Conservation (phyloP, 345 rosid genomes). For the Citrus trifoliata region DNA sequence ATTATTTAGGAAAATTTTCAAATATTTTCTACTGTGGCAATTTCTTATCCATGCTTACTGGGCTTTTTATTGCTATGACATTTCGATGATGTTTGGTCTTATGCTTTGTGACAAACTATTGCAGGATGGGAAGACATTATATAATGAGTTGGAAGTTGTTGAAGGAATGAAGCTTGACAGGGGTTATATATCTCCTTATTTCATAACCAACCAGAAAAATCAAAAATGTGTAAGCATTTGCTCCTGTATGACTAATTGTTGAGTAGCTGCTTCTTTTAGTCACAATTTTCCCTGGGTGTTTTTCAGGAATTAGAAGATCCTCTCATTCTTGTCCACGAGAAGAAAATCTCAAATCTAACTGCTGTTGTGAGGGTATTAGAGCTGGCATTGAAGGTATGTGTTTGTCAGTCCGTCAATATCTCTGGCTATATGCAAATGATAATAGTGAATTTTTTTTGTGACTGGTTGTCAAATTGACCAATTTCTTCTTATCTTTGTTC, state of each 20-base stretch:
- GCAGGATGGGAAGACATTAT: slow-evolving; percentile 94
- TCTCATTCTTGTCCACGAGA: slow-evolving; percentile 91
- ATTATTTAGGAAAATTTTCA: not conserved
- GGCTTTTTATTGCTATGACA: not conserved
- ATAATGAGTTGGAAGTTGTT: slow-evolving; percentile 90
- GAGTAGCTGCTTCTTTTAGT: not conserved
- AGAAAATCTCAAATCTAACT: slow-evolving; percentile 76
- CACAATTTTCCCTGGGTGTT: not conserved
- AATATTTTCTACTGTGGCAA: not conserved
- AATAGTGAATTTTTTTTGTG: not conserved
- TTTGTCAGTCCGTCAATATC: not conserved
- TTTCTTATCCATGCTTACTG: not conserved
- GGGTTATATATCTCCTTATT: slow-evolving; percentile 95
- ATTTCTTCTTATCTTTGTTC: slow-evolving; percentile 16
- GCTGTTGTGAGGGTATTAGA: slow-evolving; percentile 89
- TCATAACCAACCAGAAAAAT: slow-evolving; percentile 79
- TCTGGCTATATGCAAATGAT: not conserved
- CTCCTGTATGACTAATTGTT: not conserved
- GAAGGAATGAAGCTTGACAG: slow-evolving; percentile 99
- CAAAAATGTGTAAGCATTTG: slow-evolving; percentile 83
- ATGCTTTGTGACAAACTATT: slow-evolving; percentile 4
- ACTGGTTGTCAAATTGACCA: not conserved
- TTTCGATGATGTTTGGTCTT: not conserved
- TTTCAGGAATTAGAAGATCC: slow-evolving; percentile 94
- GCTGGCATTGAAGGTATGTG: slow-evolving; percentile 77